Evolutionary conservation across 2,329 filamentous ascomycete species (phyloP).

Genomic region (Fusarium temperatum): DNA sequence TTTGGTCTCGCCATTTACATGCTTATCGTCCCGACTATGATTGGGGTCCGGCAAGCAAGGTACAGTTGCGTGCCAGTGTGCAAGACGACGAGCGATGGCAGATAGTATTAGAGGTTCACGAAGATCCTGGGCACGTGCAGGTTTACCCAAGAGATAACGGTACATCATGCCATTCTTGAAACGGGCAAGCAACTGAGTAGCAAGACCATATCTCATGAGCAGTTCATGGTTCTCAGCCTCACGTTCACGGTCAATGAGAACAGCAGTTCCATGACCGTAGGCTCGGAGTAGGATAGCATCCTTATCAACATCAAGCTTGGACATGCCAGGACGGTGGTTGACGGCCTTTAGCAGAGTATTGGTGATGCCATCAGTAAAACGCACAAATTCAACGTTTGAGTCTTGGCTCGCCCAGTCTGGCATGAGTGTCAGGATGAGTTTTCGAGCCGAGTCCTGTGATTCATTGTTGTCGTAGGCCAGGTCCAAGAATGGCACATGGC

Average conservation of each 20-base stretch:
- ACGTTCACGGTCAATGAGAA: constrained; percentile 95
- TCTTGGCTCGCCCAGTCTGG: constrained; percentile 83
- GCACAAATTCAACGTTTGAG: constrained; percentile 82
- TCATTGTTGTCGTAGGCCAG: constrained; percentile 81
- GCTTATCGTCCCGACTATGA: constrained; percentile 28
- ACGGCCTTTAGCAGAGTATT: constrained; percentile 89
- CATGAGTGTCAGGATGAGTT: constrained; percentile 79
- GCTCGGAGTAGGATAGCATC: constrained; percentile 90
- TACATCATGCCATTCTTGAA: constrained; percentile 98
- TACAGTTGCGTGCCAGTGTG: constrained; percentile 88
- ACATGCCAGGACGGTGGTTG: constrained; percentile 72
- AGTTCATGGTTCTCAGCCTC: constrained; percentile 83
- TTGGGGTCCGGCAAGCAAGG: constrained; percentile 60
- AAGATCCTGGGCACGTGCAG: constrained; percentile 83
- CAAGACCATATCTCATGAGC: constrained; percentile 82
- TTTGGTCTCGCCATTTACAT: constrained; percentile 51
- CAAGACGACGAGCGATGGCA: constrained; percentile 84
- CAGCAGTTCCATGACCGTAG: constrained; percentile 92
- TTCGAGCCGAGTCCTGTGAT: constrained; percentile 79
- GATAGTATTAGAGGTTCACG: constrained; percentile 78
- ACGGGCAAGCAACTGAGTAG: constrained; percentile 85
- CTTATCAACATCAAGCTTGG: constrained; percentile 77
- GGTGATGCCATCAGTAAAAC: constrained; percentile 98
- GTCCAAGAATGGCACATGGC: constrained; percentile 71
- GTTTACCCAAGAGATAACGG: constrained; percentile 83